phyloP scores from a whole-genome alignment of 1,139 yeast species.

The Saccharomyces hybrid region DNA sequence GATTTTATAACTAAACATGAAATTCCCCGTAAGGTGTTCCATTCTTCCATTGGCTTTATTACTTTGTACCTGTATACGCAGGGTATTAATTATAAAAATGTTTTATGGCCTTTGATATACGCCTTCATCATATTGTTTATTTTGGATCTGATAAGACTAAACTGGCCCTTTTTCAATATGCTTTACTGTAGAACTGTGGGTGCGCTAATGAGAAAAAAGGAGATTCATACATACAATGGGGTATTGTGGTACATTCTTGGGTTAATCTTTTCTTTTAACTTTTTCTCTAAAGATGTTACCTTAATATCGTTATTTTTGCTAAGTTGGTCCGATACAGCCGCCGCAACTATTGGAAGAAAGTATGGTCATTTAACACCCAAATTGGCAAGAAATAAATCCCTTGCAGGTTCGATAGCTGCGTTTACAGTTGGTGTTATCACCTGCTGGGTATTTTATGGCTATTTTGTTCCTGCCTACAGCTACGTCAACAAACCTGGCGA shows the following conservation, averaged over 20 bases:
- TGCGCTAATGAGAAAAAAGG: slow-evolving; percentile 75
- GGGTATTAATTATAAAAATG: slow-evolving; percentile 48
- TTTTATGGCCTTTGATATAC: slow-evolving; percentile 50
- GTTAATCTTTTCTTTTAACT: slow-evolving; percentile 54
- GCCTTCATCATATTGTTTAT: slow-evolving; percentile 49
- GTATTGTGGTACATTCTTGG: slow-evolving; percentile 82
- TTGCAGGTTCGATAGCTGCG: slow-evolving; percentile 88
- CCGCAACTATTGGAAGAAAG: slow-evolving; percentile 82
- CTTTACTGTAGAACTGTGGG: slow-evolving; percentile 61
- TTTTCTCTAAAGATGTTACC: slow-evolving; percentile 74
- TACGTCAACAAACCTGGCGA: slow-evolving; percentile 46
- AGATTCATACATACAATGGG: slow-evolving; percentile 66
- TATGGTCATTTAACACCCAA: slow-evolving; percentile 81
- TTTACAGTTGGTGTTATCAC: slow-evolving; percentile 62
- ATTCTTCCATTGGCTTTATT: slow-evolving; percentile 77
- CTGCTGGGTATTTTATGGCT: slow-evolving; percentile 62
- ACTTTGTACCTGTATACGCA: slow-evolving; percentile 64
- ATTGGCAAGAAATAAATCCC: slow-evolving; percentile 61
- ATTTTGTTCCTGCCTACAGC: slow-evolving; percentile 54
- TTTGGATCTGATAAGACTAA: slow-evolving; percentile 65
- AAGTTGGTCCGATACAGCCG: slow-evolving; percentile 98
- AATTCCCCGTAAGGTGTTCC: slow-evolving; percentile 77
- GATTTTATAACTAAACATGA: slow-evolving; percentile 68
- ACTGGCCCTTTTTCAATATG: slow-evolving; percentile 51
- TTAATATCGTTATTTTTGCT: slow-evolving; percentile 68